Percentiles rank a stretch among this genome's conserved stretches.
Conservation (phyloP, 2,329 filamentous ascomycete genomes). For the Aspergillus oerlinghausenensis region DNA sequence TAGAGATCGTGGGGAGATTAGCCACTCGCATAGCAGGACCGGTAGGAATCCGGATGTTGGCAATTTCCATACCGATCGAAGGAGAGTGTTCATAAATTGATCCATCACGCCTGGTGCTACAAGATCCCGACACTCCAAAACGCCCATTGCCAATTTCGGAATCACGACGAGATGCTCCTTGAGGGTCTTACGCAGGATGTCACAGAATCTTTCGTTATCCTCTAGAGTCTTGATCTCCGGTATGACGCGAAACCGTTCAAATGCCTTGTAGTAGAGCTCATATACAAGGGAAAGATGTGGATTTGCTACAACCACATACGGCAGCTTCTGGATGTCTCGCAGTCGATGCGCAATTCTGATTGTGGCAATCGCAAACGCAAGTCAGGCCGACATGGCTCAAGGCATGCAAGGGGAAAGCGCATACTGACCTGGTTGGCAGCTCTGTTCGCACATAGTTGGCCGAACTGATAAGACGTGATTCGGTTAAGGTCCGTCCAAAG, state of each 20-base stretch:
- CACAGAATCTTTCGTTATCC: constrained; percentile 85
- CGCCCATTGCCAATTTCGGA: constrained; percentile 88
- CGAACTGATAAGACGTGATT: constrained; percentile 82
- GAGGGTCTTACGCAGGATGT: constrained; percentile 71
- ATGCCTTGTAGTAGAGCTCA: constrained; percentile 94
- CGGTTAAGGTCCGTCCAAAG: constrained; percentile 89
- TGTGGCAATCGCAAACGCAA: not conserved
- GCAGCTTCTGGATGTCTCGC: constrained; percentile 93
- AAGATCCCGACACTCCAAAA: constrained; percentile 80
- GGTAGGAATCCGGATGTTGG: not conserved
- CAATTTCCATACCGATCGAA: constrained; percentile 67
- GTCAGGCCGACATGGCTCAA: constrained; percentile 1
- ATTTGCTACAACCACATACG: constrained; percentile 95
- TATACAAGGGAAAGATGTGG: constrained; percentile 91
- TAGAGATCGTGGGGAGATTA: constrained; percentile 31
- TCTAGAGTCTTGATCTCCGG: constrained; percentile 79
- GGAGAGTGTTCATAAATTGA: constrained; percentile 88
- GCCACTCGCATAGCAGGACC: constrained; percentile 6
- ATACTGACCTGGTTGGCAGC: constrained; percentile 69
- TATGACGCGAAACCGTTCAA: constrained; percentile 80
- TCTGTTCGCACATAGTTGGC: constrained; percentile 97
- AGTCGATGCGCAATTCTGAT: constrained; percentile 82
- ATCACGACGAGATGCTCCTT: constrained; percentile 90
- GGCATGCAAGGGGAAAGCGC: not conserved
- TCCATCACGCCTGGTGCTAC: constrained; percentile 80